Evolutionary conservation across 345 rosid genomes (phyloP).

Genomic region (Salix dunnii): DNA sequence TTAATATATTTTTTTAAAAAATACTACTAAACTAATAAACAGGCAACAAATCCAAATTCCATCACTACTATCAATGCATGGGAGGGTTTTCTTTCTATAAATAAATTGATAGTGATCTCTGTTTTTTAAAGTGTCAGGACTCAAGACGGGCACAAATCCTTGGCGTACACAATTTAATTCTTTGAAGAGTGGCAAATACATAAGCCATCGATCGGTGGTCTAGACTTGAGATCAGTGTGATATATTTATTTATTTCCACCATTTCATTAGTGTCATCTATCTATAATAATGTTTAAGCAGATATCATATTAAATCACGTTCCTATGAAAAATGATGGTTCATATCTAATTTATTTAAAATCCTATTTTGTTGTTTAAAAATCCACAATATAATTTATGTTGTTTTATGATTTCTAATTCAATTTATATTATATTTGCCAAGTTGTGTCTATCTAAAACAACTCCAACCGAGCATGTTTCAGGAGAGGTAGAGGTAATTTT

Average conservation of each 20-base stretch:
- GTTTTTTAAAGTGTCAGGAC: neutral
- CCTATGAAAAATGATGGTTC: too few relatives aligned
- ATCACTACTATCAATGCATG: neutral
- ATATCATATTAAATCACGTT: too few relatives aligned
- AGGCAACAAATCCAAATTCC: neutral
- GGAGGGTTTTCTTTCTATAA: slow-evolving; percentile 2
- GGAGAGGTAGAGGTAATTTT: too few relatives aligned
- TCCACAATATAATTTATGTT: neutral
- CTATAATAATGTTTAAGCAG: too few relatives aligned
- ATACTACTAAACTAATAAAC: too few relatives aligned
- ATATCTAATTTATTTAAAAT: too few relatives aligned
- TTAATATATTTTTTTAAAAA: too few relatives aligned
- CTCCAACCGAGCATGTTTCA: too few relatives aligned
- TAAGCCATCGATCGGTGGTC: slow-evolving; percentile 1
- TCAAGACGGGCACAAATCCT: slow-evolving; percentile 15
- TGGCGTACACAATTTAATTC: slow-evolving; percentile 23
- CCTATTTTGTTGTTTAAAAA: too few relatives aligned
- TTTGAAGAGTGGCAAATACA: slow-evolving; percentile 5
- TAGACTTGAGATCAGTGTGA: slow-evolving; percentile 9
- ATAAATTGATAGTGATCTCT: neutral
- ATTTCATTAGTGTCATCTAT: neutral
- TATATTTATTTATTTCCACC: neutral
- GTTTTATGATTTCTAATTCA: too few relatives aligned
- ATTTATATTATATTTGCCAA: neutral
- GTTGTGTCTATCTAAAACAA: too few relatives aligned